Percentiles rank a stretch among this genome's conserved stretches.
phyloP scores from a whole-genome alignment of 208 protist species.

The Naegleria fowleri region DNA sequence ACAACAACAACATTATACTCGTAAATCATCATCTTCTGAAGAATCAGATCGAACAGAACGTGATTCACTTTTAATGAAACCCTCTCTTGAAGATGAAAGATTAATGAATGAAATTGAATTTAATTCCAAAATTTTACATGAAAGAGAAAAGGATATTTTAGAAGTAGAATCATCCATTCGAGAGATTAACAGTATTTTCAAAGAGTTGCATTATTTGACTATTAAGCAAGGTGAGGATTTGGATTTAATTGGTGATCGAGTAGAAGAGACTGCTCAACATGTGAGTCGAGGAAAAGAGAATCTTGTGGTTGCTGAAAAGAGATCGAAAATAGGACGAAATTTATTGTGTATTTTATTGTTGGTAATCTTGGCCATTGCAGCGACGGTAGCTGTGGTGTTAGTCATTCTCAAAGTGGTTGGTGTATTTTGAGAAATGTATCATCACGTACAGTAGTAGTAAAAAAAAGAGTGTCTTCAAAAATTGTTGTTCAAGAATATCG shows the following conservation, averaged over 20 bases:
- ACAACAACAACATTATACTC: not conserved
- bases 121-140: not conserved
- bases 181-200: constrained; percentile 3
- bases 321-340: not conserved
- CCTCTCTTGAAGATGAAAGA: not conserved
- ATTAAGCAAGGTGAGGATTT: not conserved
- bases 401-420: not conserved
- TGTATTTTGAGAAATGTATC: too few relatives aligned
- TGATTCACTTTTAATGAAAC: too few relatives aligned
- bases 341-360: constrained; percentile 7
- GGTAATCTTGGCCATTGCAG: not conserved
- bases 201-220: not conserved
- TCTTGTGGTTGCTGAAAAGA: not conserved
- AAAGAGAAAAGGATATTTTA: constrained; percentile 19
- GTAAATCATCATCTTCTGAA: too few relatives aligned
- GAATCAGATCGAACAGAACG: too few relatives aligned
- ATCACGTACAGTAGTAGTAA: too few relatives aligned
- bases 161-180: not conserved
- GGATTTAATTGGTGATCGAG: not conserved
- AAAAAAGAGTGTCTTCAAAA: too few relatives aligned
- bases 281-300: not conserved
- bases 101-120: constrained; percentile 17
- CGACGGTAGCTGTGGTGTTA: not conserved
- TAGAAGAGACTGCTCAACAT: not conserved
- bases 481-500: too few relatives aligned